Percentiles rank a stretch among this genome's conserved stretches.
phyloP scores from a whole-genome alignment of 192 early-diverging fungal species.

The Piromyces finnis region DNA sequence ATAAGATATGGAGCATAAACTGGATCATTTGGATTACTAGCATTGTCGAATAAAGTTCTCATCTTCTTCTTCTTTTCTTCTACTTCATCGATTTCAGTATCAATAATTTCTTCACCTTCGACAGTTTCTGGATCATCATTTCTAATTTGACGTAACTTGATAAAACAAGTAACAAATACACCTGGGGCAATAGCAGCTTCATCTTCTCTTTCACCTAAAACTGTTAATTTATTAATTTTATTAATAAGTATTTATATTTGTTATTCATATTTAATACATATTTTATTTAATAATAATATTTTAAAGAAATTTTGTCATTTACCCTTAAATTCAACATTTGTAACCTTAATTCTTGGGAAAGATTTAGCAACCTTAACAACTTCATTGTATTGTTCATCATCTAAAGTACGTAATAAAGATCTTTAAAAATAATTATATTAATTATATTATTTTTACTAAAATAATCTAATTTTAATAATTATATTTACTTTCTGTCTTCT shows the following conservation, averaged over 20 bases:
- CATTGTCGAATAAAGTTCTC: neutral
- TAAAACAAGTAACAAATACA: slow-evolving; percentile 49
- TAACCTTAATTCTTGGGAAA: slow-evolving; percentile 60
- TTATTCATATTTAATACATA: too few species aligned
- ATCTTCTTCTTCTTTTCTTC: neutral
- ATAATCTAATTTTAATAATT: too few species aligned
- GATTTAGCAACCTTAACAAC: slow-evolving; percentile 51
- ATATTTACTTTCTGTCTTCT: slow-evolving; percentile 4
- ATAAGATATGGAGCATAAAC: slow-evolving; percentile 3
- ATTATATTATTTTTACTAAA: too few species aligned
- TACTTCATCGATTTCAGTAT: neutral
- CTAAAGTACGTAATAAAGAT: slow-evolving; percentile 16
- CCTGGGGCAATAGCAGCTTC: slow-evolving; percentile 38
- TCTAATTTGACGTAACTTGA: neutral
- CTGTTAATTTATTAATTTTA: neutral
- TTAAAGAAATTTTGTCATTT: slow-evolving; percentile 1
- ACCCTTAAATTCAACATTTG: slow-evolving; percentile 66
- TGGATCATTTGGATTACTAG: neutral
- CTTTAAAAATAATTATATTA: neutral
- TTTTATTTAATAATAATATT: too few species aligned
- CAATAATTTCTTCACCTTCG: neutral
- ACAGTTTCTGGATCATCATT: neutral
- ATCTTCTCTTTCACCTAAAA: neutral
- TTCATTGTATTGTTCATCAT: slow-evolving; percentile 45
- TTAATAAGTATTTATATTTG: too few species aligned